Evolutionary conservation across 2,329 filamentous ascomycete genomes (phyloP).

Genomic region (Lecanosticta acicola): DNA sequence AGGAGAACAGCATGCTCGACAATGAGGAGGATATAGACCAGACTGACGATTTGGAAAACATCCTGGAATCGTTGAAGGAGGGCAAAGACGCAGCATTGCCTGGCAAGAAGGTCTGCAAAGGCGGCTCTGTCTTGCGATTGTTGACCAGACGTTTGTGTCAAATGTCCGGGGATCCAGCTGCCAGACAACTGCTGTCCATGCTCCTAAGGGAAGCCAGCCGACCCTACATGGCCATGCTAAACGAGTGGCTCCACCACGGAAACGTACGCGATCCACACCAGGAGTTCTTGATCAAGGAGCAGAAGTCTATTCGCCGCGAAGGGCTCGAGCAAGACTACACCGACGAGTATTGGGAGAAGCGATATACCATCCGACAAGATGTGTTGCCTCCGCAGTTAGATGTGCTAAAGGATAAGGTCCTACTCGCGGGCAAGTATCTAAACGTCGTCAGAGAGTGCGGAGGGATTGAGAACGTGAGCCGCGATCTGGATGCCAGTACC

Average conservation of each 20-base stretch:
- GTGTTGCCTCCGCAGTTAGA: constrained; percentile 90
- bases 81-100: constrained; percentile 79
- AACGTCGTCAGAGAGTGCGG: constrained; percentile 97
- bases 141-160: constrained; percentile 78
- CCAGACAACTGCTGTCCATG: constrained; percentile 72
- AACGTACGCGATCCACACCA: constrained; percentile 89
- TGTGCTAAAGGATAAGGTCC: constrained; percentile 84
- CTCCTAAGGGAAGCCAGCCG: constrained; percentile 81
- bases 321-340: constrained; percentile 93
- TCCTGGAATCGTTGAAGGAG: constrained; percentile 81
- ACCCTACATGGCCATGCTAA: constrained; percentile 97
- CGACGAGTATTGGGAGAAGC: constrained; percentile 97
- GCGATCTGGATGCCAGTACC: constrained; percentile 71
- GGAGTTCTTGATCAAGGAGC: constrained; percentile 92
- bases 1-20: constrained; percentile 80
- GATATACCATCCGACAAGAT: constrained; percentile 88
- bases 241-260: constrained; percentile 96
- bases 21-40: constrained; percentile 61
- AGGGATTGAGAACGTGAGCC: constrained; percentile 62
- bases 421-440: constrained; percentile 93
- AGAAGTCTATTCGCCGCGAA: constrained; percentile 89
- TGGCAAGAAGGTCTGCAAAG: constrained; percentile 89
- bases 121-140: constrained; percentile 86
- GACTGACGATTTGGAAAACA: constrained; percentile 81
- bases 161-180: constrained; percentile 90